phyloP scores from a whole-genome alignment of 495 filamentous ascomycete species.

The Penicillium paradoxum region DNA sequence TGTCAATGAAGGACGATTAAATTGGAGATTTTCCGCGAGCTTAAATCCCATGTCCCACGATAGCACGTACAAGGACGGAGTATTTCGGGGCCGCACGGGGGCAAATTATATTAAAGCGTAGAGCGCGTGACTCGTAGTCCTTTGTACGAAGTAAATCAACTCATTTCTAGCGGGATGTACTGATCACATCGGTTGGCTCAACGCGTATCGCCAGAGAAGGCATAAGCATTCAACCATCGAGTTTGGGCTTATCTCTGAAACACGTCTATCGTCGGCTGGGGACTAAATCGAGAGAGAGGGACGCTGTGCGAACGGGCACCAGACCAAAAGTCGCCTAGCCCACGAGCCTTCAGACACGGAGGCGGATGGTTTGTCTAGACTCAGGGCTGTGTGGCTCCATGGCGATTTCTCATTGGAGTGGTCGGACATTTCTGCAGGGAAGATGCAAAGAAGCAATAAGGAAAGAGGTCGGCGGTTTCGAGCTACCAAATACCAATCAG shows the following conservation, averaged over 20 bases:
- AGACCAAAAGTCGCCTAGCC: neutral
- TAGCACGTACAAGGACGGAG: no score
- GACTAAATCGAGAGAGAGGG: neutral
- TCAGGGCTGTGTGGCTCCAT: neutral
- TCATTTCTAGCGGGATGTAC: no score
- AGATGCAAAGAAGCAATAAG: constrained; percentile 6
- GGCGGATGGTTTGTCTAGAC: neutral
- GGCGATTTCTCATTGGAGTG: neutral
- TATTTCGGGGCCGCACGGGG: no score
- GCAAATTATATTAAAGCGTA: no score
- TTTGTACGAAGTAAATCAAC: no score
- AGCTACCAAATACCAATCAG: neutral
- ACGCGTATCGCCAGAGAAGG: no score
- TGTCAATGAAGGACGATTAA: no score
- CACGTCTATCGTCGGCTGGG: neutral
- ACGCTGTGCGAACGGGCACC: neutral
- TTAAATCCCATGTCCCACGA: no score
- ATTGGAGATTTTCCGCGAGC: neutral
- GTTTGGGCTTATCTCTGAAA: neutral
- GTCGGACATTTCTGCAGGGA: constrained; percentile 2
- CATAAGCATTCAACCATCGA: no score
- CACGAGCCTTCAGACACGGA: neutral
- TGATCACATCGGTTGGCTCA: no score
- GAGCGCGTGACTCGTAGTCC: no score
- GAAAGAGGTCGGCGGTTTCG: neutral